Evolutionary conservation across 441 rosid species (phyloP), one percentile per base, ranked within the genome.

Genomic region (Euphorbia celastroides): DNA sequence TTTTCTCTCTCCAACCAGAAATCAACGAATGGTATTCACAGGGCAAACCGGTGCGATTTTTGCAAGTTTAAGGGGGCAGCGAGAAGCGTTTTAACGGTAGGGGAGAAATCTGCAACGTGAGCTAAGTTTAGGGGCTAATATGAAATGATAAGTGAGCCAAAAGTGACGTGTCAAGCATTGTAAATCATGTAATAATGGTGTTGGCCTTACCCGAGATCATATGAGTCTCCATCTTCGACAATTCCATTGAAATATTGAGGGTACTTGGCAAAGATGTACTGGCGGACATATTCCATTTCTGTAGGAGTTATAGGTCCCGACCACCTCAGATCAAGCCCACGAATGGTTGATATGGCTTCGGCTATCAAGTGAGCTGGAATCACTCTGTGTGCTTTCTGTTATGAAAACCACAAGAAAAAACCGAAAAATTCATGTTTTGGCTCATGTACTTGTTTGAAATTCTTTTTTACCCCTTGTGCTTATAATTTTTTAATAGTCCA

Each of bases 311-410:
- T 87, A 0, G 93, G 90, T 16, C 88, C 88, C 1, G 88, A 87
- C 86, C 90, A 87, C 73, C 87, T 72, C 58, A 85, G 73, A 71
- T 79, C 88, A 38, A 85, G 84, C 12, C 90, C 90, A 9, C 77
- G 74, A 31, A 87, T 70, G 7, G 90, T 82, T 1, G 86, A 80
- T 60, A 87, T 87, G 54, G 90, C 93, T 75, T 85, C 88, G 8
- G 88, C 93, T 59, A 85, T 76, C 26, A 87, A 28, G 73, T 85
- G 81, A 60, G 90, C 84, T 34, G 88, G 93, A 55, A 87, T 80
- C 28, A 87, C 72, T 6, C 77, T 31, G 31, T 79, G 80, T 4
- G 75, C 76, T 72, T 82, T 87, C 93, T 83, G 85, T 66, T 67
- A 17, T 57, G 20, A 57, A 19, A 0, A 7, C 5, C 44, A 38